These are phyloP conservation scores for Trematosphaeria pertusa DNA, from an alignment of 2,329 filamentous ascomycete species.

Conservation along the genomic window DNA sequence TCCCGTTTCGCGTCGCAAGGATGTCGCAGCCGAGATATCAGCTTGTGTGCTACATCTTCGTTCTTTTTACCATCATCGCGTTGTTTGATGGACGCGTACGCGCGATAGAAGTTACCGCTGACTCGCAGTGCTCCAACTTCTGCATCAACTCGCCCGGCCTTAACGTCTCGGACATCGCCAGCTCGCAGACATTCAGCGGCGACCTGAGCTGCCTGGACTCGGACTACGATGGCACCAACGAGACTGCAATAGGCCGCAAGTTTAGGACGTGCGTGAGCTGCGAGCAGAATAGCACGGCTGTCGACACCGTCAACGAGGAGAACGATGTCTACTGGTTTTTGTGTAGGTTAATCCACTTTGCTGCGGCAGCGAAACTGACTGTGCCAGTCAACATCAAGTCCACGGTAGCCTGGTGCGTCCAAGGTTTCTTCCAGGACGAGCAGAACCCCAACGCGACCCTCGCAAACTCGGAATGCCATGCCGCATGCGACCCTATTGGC, in stretches of 20 bases:
- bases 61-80: neutral
- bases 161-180: conserved; percentile 1
- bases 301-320: neutral
- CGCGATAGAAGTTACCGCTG: conserved; percentile 8
- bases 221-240: conserved; percentile 5
- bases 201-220: conserved; percentile 10
- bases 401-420: conserved; percentile 9
- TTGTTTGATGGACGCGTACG: no score
- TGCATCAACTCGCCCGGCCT: conserved; percentile 5
- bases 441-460: conserved; percentile 7
- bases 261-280: conserved; percentile 8
- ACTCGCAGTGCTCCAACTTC: conserved; percentile 8
- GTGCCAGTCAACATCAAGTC: conserved; percentile 9
- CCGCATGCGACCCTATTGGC: conserved; percentile 3
- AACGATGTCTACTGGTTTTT: conserved; percentile 13
- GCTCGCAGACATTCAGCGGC: conserved; percentile 1
- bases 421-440: conserved; percentile 4
- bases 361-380: no score
- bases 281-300: conserved; percentile 2
- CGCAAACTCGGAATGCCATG: neutral
- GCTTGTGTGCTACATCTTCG: no score
- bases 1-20: no score
- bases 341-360: conserved; percentile 3
- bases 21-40: no score
- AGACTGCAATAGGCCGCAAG: conserved; percentile 8